Conservation (phyloP, 805 yeast genomes). For the Saturnispora saitoi region DNA sequence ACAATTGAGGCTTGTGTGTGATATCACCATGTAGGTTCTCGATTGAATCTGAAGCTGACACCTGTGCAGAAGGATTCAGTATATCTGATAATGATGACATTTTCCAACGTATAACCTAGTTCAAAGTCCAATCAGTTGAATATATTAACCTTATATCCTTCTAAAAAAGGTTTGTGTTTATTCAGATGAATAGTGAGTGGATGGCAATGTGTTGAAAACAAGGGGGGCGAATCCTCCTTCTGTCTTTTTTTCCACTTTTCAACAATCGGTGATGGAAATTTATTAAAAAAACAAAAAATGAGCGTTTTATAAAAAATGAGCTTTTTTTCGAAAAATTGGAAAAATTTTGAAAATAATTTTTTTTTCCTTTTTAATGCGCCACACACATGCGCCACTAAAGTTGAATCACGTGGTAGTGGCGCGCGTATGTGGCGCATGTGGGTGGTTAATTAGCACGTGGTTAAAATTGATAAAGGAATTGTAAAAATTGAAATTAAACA, state of each 20-base stretch:
- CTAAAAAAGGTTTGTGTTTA: too few species aligned
- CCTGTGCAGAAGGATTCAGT: conserved; percentile 7
- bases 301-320: neutral
- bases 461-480: neutral
- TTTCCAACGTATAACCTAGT: neutral
- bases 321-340: neutral
- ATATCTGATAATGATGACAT: conserved; percentile 10
- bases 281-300: neutral
- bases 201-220: neutral
- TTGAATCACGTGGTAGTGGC: neutral
- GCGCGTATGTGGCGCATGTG: conserved; percentile 1
- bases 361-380: too few species aligned
- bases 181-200: neutral
- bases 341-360: neutral
- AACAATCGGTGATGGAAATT: neutral
- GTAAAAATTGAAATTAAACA: too few species aligned
- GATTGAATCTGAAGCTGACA: neutral
- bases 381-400: neutral
- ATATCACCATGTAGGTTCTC: neutral
- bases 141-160: too few species aligned
- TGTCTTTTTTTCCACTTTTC: too few species aligned
- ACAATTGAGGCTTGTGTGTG: neutral
- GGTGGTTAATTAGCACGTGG: neutral
- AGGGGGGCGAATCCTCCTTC: too few species aligned
- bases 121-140: too few species aligned